phyloP scores from a whole-genome alignment of 2,329 filamentous ascomycete species.

The Seiridium unicorne region DNA sequence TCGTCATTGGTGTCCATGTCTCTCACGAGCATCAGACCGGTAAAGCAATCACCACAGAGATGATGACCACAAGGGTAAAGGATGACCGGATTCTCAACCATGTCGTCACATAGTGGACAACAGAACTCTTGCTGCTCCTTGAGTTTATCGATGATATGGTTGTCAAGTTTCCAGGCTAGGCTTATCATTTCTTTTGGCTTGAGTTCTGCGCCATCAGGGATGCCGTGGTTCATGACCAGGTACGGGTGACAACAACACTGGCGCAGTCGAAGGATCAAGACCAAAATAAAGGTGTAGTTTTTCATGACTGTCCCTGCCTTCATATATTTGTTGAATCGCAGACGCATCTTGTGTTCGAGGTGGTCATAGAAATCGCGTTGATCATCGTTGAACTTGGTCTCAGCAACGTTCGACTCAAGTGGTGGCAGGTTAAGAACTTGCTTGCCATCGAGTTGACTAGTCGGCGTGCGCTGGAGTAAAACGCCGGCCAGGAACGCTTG shows the following conservation, averaged over 20 bases:
- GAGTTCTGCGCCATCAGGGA: constrained; percentile 25
- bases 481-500: constrained; percentile 78
- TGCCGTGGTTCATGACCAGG: constrained; percentile 48
- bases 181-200: constrained; percentile 24
- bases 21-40: constrained; percentile 15
- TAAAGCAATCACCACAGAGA: constrained; percentile 25
- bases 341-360: constrained; percentile 35
- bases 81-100: constrained; percentile 21
- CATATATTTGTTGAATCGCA: constrained; percentile 25
- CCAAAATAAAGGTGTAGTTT: constrained; percentile 78
- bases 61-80: constrained; percentile 28
- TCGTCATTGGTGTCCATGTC: constrained; percentile 2
- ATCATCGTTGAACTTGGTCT: constrained; percentile 65
- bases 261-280: constrained; percentile 75
- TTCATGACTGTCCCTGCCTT: constrained; percentile 48
- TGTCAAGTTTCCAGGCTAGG: constrained; percentile 18
- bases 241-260: constrained; percentile 82
- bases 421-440: constrained; percentile 70
- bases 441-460: constrained; percentile 75
- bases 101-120: constrained; percentile 21
- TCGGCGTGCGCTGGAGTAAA: constrained; percentile 80
- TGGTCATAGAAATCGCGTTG: constrained; percentile 65
- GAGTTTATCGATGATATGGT: constrained; percentile 15
- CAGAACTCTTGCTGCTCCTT: constrained; percentile 15
- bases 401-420: constrained; percentile 58